Base-by-base conservation (phyloP, 2,329 filamentous ascomycete species). In the Emydomyces testavorans region DNA sequence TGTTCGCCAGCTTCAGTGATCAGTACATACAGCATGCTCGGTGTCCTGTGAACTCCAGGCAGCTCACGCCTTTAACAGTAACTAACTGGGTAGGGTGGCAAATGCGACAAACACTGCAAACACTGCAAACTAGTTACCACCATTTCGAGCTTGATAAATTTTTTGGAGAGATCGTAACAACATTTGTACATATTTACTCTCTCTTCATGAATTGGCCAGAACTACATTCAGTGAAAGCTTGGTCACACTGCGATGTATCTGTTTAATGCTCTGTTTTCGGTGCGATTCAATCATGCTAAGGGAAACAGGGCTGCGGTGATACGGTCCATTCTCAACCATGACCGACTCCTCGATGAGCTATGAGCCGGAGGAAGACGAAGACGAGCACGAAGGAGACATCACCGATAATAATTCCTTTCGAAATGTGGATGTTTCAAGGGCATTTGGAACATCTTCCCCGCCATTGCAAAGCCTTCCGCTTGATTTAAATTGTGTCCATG, bases 271-370 rank as follows among this genome's bases (percentile, higher is more conserved):
- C 35, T 46, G 15, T 23, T 40, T 42, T 21, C 20, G 36, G 45
- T 38, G 44, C 28, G 47, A 20, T 34, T 35, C 34, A 37, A 42
- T 23, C 44, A 39, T 45, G 43, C 24, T 42, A 37, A 41, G 13
- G 31, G 36, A n/a, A 15, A n/a, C 11, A 11, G 18, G 31, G 24
- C 21, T 28, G 20, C 36, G 8, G 26, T 35, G 29, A 21, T 37
- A 32, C 10, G 40, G 5, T 15, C 31, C 2, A 28, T 42, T 53
- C 52, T 56, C 50, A 52, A 64, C 53, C 44, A 67, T 67, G 65
- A 66, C 63, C 63, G 64, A 57, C 52, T 57, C 50, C 26, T 32
- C 61, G 50, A 59, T 57, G 47, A 51, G 53, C 48, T 63, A 62
- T 53, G 57, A 60, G 46, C 59, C 58, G 41, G 61, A 62, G 46